Conservation (phyloP, 768 basidiomycete genomes). For the Rhodosporidiobolus odoratus region DNA sequence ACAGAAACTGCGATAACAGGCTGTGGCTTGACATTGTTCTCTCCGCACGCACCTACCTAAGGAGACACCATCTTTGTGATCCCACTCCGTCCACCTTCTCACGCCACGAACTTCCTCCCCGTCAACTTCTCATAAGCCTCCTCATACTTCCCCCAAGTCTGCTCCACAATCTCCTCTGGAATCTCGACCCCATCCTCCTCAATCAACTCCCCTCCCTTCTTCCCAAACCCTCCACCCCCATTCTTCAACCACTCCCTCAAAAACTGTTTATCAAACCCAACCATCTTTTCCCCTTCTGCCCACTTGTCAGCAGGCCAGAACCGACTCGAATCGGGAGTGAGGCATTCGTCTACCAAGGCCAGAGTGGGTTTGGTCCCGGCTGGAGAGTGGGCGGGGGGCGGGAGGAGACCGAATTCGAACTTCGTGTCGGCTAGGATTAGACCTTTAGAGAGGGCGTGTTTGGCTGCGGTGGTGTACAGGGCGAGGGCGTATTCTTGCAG, state of each 20-base stretch:
- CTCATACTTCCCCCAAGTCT: constrained; percentile 70
- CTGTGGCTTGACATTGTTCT: too few relatives aligned
- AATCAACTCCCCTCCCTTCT: constrained; percentile 52
- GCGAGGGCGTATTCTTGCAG: constrained; percentile 39
- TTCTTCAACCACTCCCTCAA: constrained; percentile 80
- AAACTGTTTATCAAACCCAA: constrained; percentile 96
- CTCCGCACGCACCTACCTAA: too few relatives aligned
- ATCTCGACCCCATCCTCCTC: constrained; percentile 73
- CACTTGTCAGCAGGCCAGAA: constrained; percentile 86
- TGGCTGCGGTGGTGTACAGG: constrained; percentile 59
- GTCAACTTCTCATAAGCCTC: constrained; percentile 58
- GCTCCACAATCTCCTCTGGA: constrained; percentile 65
- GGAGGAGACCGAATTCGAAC: constrained; percentile 89
- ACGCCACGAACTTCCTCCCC: constrained; percentile 41
- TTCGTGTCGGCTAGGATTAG: constrained; percentile 97
- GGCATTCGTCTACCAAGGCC: constrained; percentile 89
- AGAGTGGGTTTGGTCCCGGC: constrained; percentile 47
- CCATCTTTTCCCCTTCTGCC: constrained; percentile 66
- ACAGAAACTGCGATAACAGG: too few relatives aligned
- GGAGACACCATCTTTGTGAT: too few relatives aligned
- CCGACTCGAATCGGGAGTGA: constrained; percentile 93
- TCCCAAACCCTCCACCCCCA: constrained; percentile 59
- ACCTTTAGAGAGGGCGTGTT: constrained; percentile 55
- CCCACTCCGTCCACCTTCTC: too few relatives aligned
- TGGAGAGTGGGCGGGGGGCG: constrained; percentile 38